Evolutionary conservation across 1,139 yeast genomes (phyloP), one percentile per base, ranked within the genome.

Genomic region (Candida sojae): DNA sequence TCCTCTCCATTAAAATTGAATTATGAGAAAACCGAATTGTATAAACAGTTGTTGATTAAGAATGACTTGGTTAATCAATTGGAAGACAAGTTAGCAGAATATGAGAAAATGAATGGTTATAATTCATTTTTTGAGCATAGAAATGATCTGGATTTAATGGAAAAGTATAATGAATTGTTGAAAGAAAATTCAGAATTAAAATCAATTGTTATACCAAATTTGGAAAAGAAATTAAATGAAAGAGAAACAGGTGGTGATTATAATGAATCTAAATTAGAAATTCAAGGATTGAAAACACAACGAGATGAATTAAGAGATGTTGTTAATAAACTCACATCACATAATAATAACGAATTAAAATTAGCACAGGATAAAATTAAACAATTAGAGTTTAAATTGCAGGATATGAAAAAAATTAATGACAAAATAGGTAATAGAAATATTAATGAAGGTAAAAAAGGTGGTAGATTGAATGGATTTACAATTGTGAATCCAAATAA

Each of bases 291-390:
- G 50, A 79, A 74, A 51, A 63, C 64, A 17, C 89, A 84, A 62
- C 63, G 86, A 40, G 85, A 83, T 49, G 86, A 80, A 46, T 69
- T 84, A 44, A 68, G 88, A 29, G 86, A 82, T 45, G 84, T 82
- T 30, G 68, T 75, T 29, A 62, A 70, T 39, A 67, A 70, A 51
- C 59, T 76, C 48, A 70, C 73, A 11, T 53, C 66, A 4, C 66
- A 66, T 38, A 76, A 73, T 46, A 62, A 60, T 36, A 66, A 65
- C 34, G 80, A 75, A 52, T 51, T 68, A 49, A 72, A 67, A 49
- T 50, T 62, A 47, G 74, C 77, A 17, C 64, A 67, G 21, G 84
- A 80, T n/a, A 75, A 75, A 52, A 65, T 77, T 42, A 68, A 64
- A 53, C 54, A 57, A 9, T 57, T 79, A 46, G 82, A 79, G 53